Conservation (phyloP, 2,329 filamentous ascomycete species). For the Colletotrichum shisoi region DNA sequence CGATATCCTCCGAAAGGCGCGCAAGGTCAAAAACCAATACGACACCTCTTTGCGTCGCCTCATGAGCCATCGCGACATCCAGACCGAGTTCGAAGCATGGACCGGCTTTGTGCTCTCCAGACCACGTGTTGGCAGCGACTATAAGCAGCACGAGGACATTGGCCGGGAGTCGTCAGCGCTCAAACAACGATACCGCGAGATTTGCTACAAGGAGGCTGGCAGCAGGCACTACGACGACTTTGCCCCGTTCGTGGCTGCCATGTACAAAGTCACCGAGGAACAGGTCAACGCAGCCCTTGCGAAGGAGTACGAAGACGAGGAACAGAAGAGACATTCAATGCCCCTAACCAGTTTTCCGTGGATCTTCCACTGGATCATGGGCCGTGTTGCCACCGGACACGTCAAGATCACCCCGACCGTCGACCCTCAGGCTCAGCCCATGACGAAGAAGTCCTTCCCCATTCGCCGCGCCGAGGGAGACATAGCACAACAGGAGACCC, state of each 20-base stretch:
- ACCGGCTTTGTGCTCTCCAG: conserved; percentile 82
- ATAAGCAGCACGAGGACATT: conserved; percentile 87
- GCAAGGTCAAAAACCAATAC: conserved; percentile 76
- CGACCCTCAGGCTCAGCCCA: conserved; percentile 17
- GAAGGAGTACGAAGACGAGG: conserved; percentile 50
- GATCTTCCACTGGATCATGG: conserved; percentile 79
- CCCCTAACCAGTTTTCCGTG: conserved; percentile 94
- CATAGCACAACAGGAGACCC: conserved; percentile 24
- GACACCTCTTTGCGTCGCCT: conserved; percentile 78
- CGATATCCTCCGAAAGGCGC: conserved; percentile 65
- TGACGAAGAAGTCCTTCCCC: conserved; percentile 18
- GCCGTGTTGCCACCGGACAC: conserved; percentile 66
- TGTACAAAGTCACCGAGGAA: conserved; percentile 83
- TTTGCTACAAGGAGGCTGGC: conserved; percentile 72
- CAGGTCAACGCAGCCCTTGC: conserved; percentile 69
- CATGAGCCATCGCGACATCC: conserved; percentile 84
- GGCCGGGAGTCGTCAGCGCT: conserved; percentile 71
- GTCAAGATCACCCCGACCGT: conserved; percentile 26
- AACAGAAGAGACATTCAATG: conserved; percentile 57
- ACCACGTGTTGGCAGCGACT: conserved; percentile 75
- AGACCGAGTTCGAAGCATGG: conserved; percentile 91
- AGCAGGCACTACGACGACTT: conserved; percentile 67
- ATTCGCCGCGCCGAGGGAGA: conserved; percentile 13
- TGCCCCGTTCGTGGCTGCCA: conserved; percentile 79
- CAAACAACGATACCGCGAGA: conserved; percentile 71